Percentiles rank a stretch among this genome's conserved stretches.
Conservation (phyloP, 441 rosid genomes). For the Pelargonium australe region DNA sequence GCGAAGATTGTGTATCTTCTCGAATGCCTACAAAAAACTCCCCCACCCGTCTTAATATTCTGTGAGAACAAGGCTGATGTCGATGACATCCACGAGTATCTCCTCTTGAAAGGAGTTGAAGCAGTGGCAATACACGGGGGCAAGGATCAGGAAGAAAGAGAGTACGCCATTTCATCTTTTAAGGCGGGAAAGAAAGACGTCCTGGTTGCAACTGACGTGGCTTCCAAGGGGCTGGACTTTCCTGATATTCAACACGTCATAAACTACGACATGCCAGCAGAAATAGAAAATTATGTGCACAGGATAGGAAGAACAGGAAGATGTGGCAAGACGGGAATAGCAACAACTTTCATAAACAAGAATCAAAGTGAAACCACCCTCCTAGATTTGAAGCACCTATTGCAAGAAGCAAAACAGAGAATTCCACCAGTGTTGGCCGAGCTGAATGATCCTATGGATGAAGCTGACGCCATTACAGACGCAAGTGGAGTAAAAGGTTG, state of each 20-base stretch:
- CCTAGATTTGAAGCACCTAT: slow-evolving; percentile 76
- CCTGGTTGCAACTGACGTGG: slow-evolving; percentile 88
- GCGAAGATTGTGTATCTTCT: slow-evolving; percentile 94
- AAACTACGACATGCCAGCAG: slow-evolving; percentile 97
- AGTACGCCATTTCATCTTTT: slow-evolving; percentile 74
- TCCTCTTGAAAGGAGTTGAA: slow-evolving; percentile 85
- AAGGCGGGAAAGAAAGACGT: slow-evolving; percentile 84
- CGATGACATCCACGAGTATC: slow-evolving; percentile 84
- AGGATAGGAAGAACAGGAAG: slow-evolving; percentile 90
- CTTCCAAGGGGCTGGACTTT: slow-evolving; percentile 88
- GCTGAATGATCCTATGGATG: slow-evolving; percentile 78
- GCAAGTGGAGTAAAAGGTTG: slow-evolving; percentile 90
- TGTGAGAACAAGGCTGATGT: slow-evolving; percentile 96
- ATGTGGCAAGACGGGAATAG: slow-evolving; percentile 95
- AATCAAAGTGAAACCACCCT: slow-evolving; percentile 85
- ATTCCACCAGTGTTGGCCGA: slow-evolving; percentile 87
- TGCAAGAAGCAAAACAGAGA: slow-evolving; percentile 90
- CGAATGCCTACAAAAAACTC: slow-evolving; percentile 85
- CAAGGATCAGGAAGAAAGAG: slow-evolving; percentile 93
- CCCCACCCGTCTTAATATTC: slow-evolving; percentile 82
- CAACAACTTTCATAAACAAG: slow-evolving; percentile 92
- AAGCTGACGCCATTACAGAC: slow-evolving; percentile 52
- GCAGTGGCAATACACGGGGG: slow-evolving; percentile 93
- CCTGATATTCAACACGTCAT: slow-evolving; percentile 91
- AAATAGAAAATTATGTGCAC: slow-evolving; percentile 85